Percentiles rank a stretch among this genome's conserved stretches.
Conservation (phyloP, 768 basidiomycete species). For the Lactifluus rugatus region DNA sequence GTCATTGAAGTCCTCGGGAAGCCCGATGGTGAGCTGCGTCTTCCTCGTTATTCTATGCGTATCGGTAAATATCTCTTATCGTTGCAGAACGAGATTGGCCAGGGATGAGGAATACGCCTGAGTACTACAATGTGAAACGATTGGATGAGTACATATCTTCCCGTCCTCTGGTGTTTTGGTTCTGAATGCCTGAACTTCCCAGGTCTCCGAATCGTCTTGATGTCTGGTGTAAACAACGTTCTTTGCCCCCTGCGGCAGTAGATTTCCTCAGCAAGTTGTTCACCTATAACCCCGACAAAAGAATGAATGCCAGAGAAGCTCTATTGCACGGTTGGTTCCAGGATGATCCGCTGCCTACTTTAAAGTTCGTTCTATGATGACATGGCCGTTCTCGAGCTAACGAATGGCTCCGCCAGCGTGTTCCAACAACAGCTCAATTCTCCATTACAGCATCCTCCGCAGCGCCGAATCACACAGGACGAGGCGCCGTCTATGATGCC, state of each 20-base stretch:
- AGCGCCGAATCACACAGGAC: slow-evolving; percentile 84
- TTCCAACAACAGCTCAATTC: slow-evolving; percentile 49
- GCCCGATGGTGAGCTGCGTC: slow-evolving; percentile 53
- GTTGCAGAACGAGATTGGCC: slow-evolving; percentile 81
- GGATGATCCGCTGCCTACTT: slow-evolving; percentile 78
- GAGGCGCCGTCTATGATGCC: slow-evolving; percentile 85
- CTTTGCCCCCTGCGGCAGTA: slow-evolving; percentile 53
- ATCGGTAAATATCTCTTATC: not conserved
- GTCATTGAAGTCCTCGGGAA: slow-evolving; percentile 95
- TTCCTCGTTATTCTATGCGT: slow-evolving; percentile 3
- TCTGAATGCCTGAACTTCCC: not conserved
- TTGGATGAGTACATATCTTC: slow-evolving; percentile 52
- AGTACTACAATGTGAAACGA: slow-evolving; percentile 73
- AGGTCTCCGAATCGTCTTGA: slow-evolving; percentile 52
- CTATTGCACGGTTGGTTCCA: slow-evolving; percentile 86
- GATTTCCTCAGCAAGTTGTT: slow-evolving; percentile 84
- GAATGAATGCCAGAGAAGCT: slow-evolving; percentile 76
- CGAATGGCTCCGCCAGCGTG: slow-evolving; percentile 37
- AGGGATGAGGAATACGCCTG: slow-evolving; percentile 74
- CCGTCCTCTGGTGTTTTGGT: not conserved
- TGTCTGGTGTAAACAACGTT: slow-evolving; percentile 66
- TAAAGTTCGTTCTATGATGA: slow-evolving; percentile 45
- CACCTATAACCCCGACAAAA: slow-evolving; percentile 79
- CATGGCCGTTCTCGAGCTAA: not conserved
- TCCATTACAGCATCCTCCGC: slow-evolving; percentile 66